A percentile compares a stretch with the other conserved stretches of the same genome.
Conservation (phyloP, 2,329 filamentous ascomycete genomes). For the Colletotrichum destructivum region DNA sequence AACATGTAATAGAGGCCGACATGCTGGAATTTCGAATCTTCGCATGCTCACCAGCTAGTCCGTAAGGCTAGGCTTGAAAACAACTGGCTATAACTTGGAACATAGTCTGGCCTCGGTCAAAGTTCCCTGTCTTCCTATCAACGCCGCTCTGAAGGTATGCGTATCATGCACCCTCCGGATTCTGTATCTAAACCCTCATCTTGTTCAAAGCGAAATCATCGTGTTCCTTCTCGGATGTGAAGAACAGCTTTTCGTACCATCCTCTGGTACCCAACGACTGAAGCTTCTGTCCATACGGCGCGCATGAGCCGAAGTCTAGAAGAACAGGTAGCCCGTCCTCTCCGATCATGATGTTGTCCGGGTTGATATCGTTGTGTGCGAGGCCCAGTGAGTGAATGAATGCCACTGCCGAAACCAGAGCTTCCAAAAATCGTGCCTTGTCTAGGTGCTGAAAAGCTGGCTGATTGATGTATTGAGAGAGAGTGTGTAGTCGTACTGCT, state of each 20-base stretch:
- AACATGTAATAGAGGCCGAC: too few relatives aligned
- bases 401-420: background rate
- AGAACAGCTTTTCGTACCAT: conserved; percentile 42
- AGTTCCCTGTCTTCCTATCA: too few relatives aligned
- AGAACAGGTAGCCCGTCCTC: conserved; percentile 45
- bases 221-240: conserved; percentile 36
- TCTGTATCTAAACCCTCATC: conserved; percentile 27
- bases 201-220: conserved; percentile 37
- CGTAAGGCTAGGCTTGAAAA: too few relatives aligned
- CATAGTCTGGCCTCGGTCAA: too few relatives aligned
- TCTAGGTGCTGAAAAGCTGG: background rate
- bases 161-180: background rate
- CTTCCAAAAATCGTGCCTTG: background rate
- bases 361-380: conserved; percentile 49
- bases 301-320: conserved; percentile 47
- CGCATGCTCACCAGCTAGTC: too few relatives aligned
- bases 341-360: conserved; percentile 47
- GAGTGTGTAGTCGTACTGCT: background rate
- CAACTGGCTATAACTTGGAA: too few relatives aligned
- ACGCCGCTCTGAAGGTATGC: too few relatives aligned
- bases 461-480: background rate
- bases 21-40: too few relatives aligned
- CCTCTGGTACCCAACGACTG: conserved; percentile 36
- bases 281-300: conserved; percentile 40
- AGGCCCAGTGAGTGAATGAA: conserved; percentile 44